Percentiles rank a stretch among this genome's conserved stretches.
These are phyloP conservation scores for Lecanicillium sp. DNA, from an alignment of 2,329 filamentous ascomycete genomes.

Conservation along the genomic window DNA sequence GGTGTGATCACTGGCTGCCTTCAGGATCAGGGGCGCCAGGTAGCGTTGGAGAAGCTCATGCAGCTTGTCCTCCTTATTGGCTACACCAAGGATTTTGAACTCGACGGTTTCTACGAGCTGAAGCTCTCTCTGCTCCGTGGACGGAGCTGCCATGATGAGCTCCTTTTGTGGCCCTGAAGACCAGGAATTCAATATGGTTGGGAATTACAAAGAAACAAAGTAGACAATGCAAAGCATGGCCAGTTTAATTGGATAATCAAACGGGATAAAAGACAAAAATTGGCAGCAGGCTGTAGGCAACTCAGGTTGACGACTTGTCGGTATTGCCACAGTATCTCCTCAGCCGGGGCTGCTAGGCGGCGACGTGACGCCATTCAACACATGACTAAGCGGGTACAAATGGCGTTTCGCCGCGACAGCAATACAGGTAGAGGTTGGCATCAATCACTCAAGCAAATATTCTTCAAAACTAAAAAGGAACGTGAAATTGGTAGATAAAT, in stretches of 20 bases:
- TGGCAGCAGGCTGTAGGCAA: too few species aligned
- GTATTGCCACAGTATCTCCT: too few species aligned
- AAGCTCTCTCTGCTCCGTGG: constrained; percentile 64
- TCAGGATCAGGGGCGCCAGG: constrained; percentile 74
- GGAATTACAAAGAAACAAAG: background rate
- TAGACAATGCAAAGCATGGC: background rate
- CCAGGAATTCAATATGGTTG: background rate
- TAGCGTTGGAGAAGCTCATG: constrained; percentile 71
- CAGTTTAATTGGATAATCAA: background rate
- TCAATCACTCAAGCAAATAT: too few species aligned
- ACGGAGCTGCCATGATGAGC: constrained; percentile 25
- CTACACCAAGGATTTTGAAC: constrained; percentile 68
- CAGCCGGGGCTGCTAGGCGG: too few species aligned
- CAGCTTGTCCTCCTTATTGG: constrained; percentile 78
- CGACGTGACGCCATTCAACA: too few species aligned
- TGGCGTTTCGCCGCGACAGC: too few species aligned
- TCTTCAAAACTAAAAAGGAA: too few species aligned
- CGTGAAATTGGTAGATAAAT: too few species aligned
- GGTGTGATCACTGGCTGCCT: constrained; percentile 73
- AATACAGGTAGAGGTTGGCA: too few species aligned
- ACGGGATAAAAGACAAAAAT: too few species aligned
- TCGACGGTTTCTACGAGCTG: constrained; percentile 79
- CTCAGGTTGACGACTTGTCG: too few species aligned
- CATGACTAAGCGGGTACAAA: too few species aligned
- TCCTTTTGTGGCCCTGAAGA: background rate